A percentile compares a stretch with the other conserved stretches of the same genome.
These are phyloP conservation scores for Earliella scabrosa DNA, from an alignment of 1,284 basidiomycete species.

Conservation along the genomic window DNA sequence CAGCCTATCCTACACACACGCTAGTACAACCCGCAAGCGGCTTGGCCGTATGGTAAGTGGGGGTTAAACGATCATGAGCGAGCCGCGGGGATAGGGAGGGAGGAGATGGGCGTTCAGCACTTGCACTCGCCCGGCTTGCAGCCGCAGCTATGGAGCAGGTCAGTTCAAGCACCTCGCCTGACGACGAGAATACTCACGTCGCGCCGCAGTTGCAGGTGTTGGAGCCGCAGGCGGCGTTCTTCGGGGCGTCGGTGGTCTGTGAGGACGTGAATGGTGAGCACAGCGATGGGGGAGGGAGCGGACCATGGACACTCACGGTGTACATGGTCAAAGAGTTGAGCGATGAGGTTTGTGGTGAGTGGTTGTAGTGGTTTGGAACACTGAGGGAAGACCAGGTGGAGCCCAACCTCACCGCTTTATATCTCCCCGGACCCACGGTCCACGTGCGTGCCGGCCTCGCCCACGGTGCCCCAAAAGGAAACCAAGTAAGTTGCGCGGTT, in stretches of 20 bases:
- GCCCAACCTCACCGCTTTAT: slow-evolving; percentile 10
- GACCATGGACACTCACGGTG: slow-evolving; percentile 14
- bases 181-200: slow-evolving; percentile 38
- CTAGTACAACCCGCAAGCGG: background rate
- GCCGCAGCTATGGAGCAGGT: slow-evolving; percentile 44
- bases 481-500: slow-evolving; percentile 18
- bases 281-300: background rate
- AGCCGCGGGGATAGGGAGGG: background rate
- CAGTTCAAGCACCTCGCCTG: background rate
- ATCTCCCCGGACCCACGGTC: slow-evolving; percentile 11
- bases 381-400: slow-evolving; percentile 4
- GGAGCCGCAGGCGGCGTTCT: slow-evolving; percentile 54
- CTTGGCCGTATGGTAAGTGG: background rate
- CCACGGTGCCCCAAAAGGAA: slow-evolving; percentile 12
- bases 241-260: slow-evolving; percentile 46
- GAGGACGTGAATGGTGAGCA: background rate
- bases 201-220: slow-evolving; percentile 55
- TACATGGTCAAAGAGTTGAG: slow-evolving; percentile 14
- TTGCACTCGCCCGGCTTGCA: slow-evolving; percentile 67
- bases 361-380: slow-evolving; percentile 4
- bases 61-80: background rate
- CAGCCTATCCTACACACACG: slow-evolving; percentile 20
- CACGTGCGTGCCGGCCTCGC: slow-evolving; percentile 19
- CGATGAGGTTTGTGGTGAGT: slow-evolving; percentile 5
- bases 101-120: slow-evolving; percentile 47